Conservation (phyloP, 768 basidiomycete genomes). For the Amanita pallidorosea region DNA sequence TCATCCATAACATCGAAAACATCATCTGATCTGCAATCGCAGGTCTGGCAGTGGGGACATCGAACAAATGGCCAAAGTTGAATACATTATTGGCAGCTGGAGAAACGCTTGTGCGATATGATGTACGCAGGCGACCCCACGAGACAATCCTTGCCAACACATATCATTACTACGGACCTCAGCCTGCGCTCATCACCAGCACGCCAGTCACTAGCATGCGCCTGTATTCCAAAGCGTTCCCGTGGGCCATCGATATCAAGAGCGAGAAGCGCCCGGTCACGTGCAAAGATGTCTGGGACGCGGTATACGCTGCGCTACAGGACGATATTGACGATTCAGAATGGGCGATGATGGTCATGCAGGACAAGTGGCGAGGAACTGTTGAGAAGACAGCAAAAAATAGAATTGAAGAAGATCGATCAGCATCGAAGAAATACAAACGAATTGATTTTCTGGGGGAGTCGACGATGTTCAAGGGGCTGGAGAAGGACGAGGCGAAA, state of each 20-base stretch:
- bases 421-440: slow-evolving; percentile 22
- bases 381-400: slow-evolving; percentile 43
- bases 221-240: slow-evolving; percentile 51
- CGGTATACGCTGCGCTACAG: slow-evolving; percentile 37
- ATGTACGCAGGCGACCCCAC: slow-evolving; percentile 32
- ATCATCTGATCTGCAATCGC: background rate
- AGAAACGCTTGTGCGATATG: slow-evolving; percentile 37
- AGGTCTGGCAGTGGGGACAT: background rate
- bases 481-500: slow-evolving; percentile 51
- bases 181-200: slow-evolving; percentile 25
- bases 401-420: slow-evolving; percentile 26
- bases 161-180: slow-evolving; percentile 25
- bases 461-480: slow-evolving; percentile 45
- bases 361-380: slow-evolving; percentile 29
- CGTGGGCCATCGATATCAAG: slow-evolving; percentile 53
- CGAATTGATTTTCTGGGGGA: slow-evolving; percentile 60
- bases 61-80: slow-evolving; percentile 24
- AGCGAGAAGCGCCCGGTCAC: slow-evolving; percentile 27
- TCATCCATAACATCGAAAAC: background rate
- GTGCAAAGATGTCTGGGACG: slow-evolving; percentile 46
- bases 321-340: slow-evolving; percentile 52
- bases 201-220: slow-evolving; percentile 28
- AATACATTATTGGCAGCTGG: slow-evolving; percentile 45
- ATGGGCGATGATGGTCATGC: slow-evolving; percentile 44
- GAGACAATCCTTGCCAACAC: slow-evolving; percentile 30